Evolutionary conservation across 2,329 filamentous ascomycete species (phyloP), one percentile per base, ranked within the genome.

Genomic region (Colletotrichum spinosum): DNA sequence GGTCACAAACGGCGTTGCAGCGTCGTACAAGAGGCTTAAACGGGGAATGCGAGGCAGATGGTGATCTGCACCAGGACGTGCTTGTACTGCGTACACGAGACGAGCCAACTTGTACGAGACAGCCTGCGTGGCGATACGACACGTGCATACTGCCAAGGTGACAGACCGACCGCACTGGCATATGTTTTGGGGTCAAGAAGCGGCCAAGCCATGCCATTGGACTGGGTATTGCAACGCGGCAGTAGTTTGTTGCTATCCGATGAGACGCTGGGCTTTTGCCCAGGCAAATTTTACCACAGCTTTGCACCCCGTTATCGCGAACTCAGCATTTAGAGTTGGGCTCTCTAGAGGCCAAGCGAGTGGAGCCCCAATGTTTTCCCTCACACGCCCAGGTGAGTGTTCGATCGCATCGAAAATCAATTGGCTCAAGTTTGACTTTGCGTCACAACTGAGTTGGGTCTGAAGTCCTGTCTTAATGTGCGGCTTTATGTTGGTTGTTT

Each of bases 71-170:
- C 37, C 39, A 38, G 13, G 42, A 49, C 41, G 38, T 45, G 3
- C 10, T 11, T 45, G 25, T 15, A 48, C 41, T 49, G 60, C 53
- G 55, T n/a, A 53, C 38, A 41, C 38, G 55, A 63, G 3, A 25
- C 25, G 25, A 25, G 25, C 25, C 25, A 25, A 25, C 25, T 25
- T 25, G 25, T 25, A 25, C 25, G 25, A 25, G 25, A 25, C 25
- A 25, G 25, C 25, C 25, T 25, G 25, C 25, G 25, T 59, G 59
- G 15, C 52, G 51, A 57, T 56, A 56, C 45, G 59, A 46, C 15
- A 33, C 9, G 25, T 51, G 59, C 59, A 57, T 25, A 34, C 34
- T 11, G 60, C 60, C 60, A 64, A 64, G 61, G 38, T 25, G 13
- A 60, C 25, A 25, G 25, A 25, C 25, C 3, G 25, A 25, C 25